These are phyloP conservation scores for Macrophomina phaseolina DNA, from an alignment of 2,329 filamentous ascomycete species.

Conservation along the genomic window DNA sequence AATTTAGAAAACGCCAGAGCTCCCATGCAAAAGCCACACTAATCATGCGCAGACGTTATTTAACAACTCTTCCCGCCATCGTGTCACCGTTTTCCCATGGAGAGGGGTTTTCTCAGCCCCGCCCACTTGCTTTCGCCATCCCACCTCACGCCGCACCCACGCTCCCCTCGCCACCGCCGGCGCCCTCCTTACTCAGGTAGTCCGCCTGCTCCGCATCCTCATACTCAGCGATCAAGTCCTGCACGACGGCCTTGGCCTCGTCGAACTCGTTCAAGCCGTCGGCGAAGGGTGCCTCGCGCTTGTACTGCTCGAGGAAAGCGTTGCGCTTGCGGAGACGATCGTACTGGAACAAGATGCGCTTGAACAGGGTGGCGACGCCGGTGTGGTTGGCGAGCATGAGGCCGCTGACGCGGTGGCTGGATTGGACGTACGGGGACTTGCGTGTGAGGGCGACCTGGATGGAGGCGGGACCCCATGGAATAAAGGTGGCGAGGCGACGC, in stretches of 20 bases:
- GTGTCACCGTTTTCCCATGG: not conserved
- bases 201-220: conserved; percentile 91
- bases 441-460: conserved; percentile 98
- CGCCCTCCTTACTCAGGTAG: conserved; percentile 78
- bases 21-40: not conserved
- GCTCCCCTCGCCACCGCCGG: not conserved
- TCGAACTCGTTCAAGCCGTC: conserved; percentile 95
- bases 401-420: conserved; percentile 91
- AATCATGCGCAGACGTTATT: not conserved
- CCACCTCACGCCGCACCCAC: not conserved
- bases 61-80: not conserved
- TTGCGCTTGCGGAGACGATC: conserved; percentile 94
- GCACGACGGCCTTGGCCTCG: conserved; percentile 88
- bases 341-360: conserved; percentile 89
- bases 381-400: conserved; percentile 99
- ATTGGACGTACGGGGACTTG: conserved; percentile 93
- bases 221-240: conserved; percentile 91
- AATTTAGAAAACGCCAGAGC: conserved; percentile 8
- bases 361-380: conserved; percentile 95
- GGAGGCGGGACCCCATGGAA: conserved; percentile 96
- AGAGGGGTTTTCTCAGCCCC: not conserved
- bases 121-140: not conserved
- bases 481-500: conserved; percentile 91
- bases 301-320: conserved; percentile 95
- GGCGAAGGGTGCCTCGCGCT: conserved; percentile 90